Evolutionary conservation across 169 alveolate species (phyloP).

Genomic region (Cryptosporidium andersoni): DNA sequence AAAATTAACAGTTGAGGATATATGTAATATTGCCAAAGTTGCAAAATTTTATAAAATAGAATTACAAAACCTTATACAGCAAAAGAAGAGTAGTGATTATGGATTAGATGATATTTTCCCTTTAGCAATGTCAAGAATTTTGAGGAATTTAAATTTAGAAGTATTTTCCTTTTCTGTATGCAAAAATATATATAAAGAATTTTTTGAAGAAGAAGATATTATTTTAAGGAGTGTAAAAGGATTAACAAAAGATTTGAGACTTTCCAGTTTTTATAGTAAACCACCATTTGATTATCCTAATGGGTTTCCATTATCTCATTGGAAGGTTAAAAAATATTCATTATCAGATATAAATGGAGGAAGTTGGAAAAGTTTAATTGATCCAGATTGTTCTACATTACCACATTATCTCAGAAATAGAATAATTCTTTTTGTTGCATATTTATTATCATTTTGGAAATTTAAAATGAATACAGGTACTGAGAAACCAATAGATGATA

Average conservation of each 20-base stretch:
- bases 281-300: slow-evolving; percentile 54
- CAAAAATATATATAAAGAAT: slow-evolving; percentile 46
- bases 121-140: slow-evolving; percentile 23
- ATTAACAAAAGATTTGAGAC: background rate
- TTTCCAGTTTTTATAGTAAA: slow-evolving; percentile 18
- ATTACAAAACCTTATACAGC: background rate
- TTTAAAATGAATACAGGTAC: slow-evolving; percentile 1
- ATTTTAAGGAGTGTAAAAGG: slow-evolving; percentile 31
- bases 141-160: slow-evolving; percentile 28
- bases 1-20: slow-evolving; percentile 53
- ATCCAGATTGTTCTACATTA: slow-evolving; percentile 19
- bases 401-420: slow-evolving; percentile 25
- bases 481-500: slow-evolving; percentile 30
- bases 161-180: slow-evolving; percentile 36
- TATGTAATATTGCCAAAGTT: slow-evolving; percentile 11
- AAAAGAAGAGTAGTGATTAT: background rate
- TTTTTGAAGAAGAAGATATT: slow-evolving; percentile 36
- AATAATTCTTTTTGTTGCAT: slow-evolving; percentile 43
- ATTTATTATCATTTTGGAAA: slow-evolving; percentile 45
- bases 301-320: slow-evolving; percentile 2
- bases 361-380: slow-evolving; percentile 9
- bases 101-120: slow-evolving; percentile 27
- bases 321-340: slow-evolving; percentile 1
- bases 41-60: slow-evolving; percentile 11
- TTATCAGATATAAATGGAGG: background rate